Base-by-base conservation (phyloP, 768 basidiomycete species). In the Phanerochaete sordida region DNA sequence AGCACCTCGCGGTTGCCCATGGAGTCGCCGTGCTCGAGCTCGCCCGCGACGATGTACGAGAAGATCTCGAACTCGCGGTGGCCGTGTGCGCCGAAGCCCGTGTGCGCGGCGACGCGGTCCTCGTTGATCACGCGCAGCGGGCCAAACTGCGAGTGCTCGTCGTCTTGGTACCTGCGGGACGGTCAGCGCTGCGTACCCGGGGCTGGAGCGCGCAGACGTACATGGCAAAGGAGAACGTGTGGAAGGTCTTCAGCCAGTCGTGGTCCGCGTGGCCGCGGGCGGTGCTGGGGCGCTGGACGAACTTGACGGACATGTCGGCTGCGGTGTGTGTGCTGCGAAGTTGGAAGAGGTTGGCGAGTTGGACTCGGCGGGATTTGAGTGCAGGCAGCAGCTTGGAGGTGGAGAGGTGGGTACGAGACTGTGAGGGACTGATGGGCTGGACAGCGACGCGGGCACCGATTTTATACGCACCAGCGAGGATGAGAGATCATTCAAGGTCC, bases 61-160 rank as follows among this genome's bases (percentile, higher is more conserved):
- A 95, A 97, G 62, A 97, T 98, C 68, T 97, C 94, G 64, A 91
- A 92, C 70, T 91, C 88, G 31, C 84, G 79, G 68, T 95, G 93
- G 6, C 81, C 79, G 73, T 95, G 92, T 0, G 86, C 88, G 2
- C 91, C 93, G 64, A 98, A 98, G 0, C 96, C 96, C 19, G 84
- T 87, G 19, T 74, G 67, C 6, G 88, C 75, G 3, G 80, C 81
- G 43, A 95, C 90, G n/a, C 91, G 86, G 66, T 94, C 93, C 73
- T 97, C 95, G 75, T 97, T 97, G 72, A 98, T 87, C 35, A 98
- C 91, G 9, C 95, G 84, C 1, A 98, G 82, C 16, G 84, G 66
- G 1, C 95, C 91, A 64, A 84, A 95, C 1, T 76, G 73, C 47
- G 84, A 77, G 63, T 86, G 85, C 1, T 75, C 56, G 8, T 69